phyloP scores from a whole-genome alignment of 1,284 basidiomycete species.

The Agroathelia rolfsii region DNA sequence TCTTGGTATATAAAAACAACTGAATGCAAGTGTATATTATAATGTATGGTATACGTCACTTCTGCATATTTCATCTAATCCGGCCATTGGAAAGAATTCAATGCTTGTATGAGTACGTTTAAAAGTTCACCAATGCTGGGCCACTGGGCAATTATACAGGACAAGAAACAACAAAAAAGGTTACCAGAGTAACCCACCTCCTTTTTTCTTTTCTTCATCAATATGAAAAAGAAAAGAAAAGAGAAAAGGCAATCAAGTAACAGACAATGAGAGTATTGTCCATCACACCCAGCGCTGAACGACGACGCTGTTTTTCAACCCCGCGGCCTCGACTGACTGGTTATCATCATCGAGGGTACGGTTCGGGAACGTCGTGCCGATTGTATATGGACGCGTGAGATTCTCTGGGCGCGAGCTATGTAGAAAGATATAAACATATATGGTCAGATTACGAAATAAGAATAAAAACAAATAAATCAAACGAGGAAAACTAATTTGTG shows the following conservation, averaged over 20 bases:
- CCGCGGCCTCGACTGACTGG: conserved; percentile 67
- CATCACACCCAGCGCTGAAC: conserved; percentile 70
- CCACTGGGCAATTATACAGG: too few species aligned
- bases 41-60: too few species aligned
- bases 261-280: conserved; percentile 38
- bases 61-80: too few species aligned
- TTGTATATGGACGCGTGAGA: conserved; percentile 54
- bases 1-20: too few species aligned
- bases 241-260: conserved; percentile 18
- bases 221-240: too few species aligned
- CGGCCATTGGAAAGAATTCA: too few species aligned
- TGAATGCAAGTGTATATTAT: too few species aligned
- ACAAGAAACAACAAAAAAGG: too few species aligned
- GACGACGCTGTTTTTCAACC: conserved; percentile 75
- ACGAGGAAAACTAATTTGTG: conserved; percentile 6
- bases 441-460: conserved; percentile 5
- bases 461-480: conserved; percentile 6
- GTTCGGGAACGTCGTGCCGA: conserved; percentile 82
- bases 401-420: conserved; percentile 71
- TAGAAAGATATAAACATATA: not conserved
- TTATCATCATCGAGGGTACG: conserved; percentile 58
- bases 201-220: conserved; percentile 7
- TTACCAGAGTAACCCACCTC: too few species aligned
- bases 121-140: too few species aligned
- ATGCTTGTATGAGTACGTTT: too few species aligned